A percentile compares a stretch with the other conserved stretches of the same genome.
These are phyloP conservation scores for Yamadazyma tumulicola DNA, from an alignment of 805 yeast species.

Conservation along the genomic window DNA sequence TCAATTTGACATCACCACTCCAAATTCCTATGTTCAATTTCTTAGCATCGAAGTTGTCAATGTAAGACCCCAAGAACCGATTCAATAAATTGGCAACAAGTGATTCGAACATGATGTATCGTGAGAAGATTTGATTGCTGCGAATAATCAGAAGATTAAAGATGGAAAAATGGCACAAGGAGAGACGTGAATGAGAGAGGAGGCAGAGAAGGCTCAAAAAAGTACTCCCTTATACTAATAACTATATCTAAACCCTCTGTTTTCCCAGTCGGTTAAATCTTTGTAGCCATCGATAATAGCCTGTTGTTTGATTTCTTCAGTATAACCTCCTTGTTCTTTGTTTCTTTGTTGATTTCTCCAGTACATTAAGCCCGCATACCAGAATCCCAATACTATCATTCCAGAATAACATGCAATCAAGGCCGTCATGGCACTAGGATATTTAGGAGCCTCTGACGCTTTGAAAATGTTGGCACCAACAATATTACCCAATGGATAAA, in stretches of 20 bases:
- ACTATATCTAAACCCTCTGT: constrained; percentile 21
- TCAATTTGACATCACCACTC: constrained; percentile 92
- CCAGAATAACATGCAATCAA: constrained; percentile 20
- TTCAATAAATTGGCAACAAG: constrained; percentile 62
- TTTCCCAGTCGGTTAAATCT: constrained; percentile 22
- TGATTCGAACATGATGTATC: constrained; percentile 57
- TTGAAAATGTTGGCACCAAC: constrained; percentile 23
- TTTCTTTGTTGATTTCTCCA: constrained; percentile 16
- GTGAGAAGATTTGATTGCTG: too few relatives aligned
- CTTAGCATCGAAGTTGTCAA: constrained; percentile 93
- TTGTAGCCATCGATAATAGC: constrained; percentile 22
- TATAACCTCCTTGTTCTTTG: constrained; percentile 17
- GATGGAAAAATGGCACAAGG: too few relatives aligned
- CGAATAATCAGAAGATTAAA: too few relatives aligned
- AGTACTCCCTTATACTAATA: constrained; percentile 3
- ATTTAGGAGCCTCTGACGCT: constrained; percentile 22
- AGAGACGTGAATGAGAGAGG: too few relatives aligned
- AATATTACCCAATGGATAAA: constrained; percentile 29
- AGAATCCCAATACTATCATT: constrained; percentile 17
- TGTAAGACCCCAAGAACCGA: constrained; percentile 65
- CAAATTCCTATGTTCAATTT: constrained; percentile 95
- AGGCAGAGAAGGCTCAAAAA: too few relatives aligned
- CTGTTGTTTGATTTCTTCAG: constrained; percentile 18
- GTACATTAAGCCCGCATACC: constrained; percentile 12
- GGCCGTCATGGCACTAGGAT: constrained; percentile 21